Percentiles rank a stretch among this genome's conserved stretches.
These are phyloP conservation scores for Nitzschia palea DNA, from an alignment of 108 stramenopile species.

Conservation along the genomic window DNA sequence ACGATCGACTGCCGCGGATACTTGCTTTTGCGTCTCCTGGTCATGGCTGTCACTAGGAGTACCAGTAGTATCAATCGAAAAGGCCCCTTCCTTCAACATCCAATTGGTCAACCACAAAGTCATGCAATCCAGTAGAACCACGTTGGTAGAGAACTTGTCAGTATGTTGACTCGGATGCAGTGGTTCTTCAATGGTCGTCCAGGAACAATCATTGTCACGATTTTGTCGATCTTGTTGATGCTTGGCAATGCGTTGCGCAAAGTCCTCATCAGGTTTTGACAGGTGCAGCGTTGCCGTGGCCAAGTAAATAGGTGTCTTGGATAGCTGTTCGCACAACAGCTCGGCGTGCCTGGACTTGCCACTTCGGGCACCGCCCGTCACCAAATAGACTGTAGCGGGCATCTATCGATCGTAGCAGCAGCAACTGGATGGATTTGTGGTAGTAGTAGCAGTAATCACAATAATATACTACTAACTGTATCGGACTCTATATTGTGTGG, in stretches of 20 bases:
- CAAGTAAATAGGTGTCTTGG: conserved; percentile 46
- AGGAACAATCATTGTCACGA: not conserved
- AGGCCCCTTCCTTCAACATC: conserved; percentile 42
- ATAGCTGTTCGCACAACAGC: conserved; percentile 42
- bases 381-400: conserved; percentile 57
- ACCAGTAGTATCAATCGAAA: conserved; percentile 19
- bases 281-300: conserved; percentile 47
- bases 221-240: conserved; percentile 48
- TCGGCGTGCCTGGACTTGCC: conserved; percentile 61
- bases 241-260: conserved; percentile 35
- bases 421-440: no score
- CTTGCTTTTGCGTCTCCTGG: not conserved
- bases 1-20: conserved; percentile 8
- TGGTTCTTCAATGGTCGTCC: conserved; percentile 57
- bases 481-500: no score
- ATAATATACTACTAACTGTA: no score
- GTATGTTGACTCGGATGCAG: conserved; percentile 42
- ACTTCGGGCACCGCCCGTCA: conserved; percentile 53
- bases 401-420: no score
- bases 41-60: conserved; percentile 9
- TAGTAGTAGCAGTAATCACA: no score
- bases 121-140: conserved; percentile 56
- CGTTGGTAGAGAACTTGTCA: conserved; percentile 33
- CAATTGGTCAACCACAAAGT: conserved; percentile 64
- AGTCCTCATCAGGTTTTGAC: conserved; percentile 37